Conservation (phyloP, 2,329 filamentous ascomycete species). For the Colletotrichum sp. region DNA sequence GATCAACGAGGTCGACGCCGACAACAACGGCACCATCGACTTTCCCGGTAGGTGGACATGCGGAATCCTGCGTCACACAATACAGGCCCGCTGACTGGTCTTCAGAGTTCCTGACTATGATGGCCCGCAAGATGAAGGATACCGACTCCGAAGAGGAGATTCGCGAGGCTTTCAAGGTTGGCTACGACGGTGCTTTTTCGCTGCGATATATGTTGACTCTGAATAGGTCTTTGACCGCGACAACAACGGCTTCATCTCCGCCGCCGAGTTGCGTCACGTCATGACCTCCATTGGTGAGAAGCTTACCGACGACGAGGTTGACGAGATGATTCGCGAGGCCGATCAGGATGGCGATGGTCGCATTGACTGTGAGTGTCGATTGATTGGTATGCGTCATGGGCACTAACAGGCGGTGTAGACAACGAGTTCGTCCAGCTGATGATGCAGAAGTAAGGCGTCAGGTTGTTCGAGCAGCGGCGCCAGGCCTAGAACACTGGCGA, state of each 20-base stretch:
- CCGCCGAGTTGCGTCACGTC: slow-evolving; percentile 85
- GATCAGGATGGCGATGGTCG: slow-evolving; percentile 89
- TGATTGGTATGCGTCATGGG: neutral
- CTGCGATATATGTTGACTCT: neutral
- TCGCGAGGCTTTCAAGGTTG: slow-evolving; percentile 84
- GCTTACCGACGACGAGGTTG: slow-evolving; percentile 87
- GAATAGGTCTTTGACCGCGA: slow-evolving; percentile 80
- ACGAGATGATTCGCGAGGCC: slow-evolving; percentile 92
- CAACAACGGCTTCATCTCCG: slow-evolving; percentile 91
- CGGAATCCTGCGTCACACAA: neutral
- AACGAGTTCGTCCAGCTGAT: slow-evolving; percentile 94
- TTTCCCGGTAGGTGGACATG: slow-evolving; percentile 72
- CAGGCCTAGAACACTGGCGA: neutral
- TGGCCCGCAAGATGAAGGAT: slow-evolving; percentile 94
- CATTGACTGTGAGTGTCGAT: slow-evolving; percentile 75
- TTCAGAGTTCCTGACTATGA: slow-evolving; percentile 90
- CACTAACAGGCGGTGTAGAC: slow-evolving; percentile 54
- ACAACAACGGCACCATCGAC: slow-evolving; percentile 93
- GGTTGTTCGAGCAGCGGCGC: slow-evolving; percentile 5
- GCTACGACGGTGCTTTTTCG: neutral
- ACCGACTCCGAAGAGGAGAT: slow-evolving; percentile 93
- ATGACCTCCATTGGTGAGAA: slow-evolving; percentile 95
- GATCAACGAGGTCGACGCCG: slow-evolving; percentile 92
- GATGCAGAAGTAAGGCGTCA: slow-evolving; percentile 82
- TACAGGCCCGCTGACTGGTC: slow-evolving; percentile 28